These are phyloP conservation scores for Flaveria sonorensis DNA, from an alignment of 129 eudicot species.

Conservation along the genomic window DNA sequence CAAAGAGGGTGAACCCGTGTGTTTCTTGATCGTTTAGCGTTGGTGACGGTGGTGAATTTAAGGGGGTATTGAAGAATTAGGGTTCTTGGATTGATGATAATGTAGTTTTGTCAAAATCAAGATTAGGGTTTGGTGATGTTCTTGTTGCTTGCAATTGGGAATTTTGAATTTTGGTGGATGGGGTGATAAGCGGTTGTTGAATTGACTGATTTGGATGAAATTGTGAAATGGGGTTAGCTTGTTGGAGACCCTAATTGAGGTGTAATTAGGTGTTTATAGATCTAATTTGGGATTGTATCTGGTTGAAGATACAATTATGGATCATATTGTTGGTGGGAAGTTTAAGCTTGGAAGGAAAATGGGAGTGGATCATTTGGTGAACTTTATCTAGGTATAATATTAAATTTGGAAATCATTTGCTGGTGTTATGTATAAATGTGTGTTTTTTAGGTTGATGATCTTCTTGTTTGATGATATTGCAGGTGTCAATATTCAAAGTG, in stretches of 20 bases:
- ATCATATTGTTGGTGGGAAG: slow-evolving; percentile 91
- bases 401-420: background rate
- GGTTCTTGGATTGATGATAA: slow-evolving; percentile 11
- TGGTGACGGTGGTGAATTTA: background rate
- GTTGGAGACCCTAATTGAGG: slow-evolving; percentile 35
- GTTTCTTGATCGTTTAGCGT: too few relatives aligned
- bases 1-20: too few relatives aligned
- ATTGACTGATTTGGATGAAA: slow-evolving; percentile 19
- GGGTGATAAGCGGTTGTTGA: background rate
- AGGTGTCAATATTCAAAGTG: slow-evolving; percentile 91
- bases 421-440: background rate
- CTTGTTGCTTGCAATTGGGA: slow-evolving; percentile 20
- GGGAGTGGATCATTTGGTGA: slow-evolving; percentile 99
- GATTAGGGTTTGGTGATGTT: background rate
- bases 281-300: slow-evolving; percentile 34
- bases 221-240: slow-evolving; percentile 17
- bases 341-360: slow-evolving; percentile 97
- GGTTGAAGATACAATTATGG: slow-evolving; percentile 48
- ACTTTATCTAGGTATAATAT: slow-evolving; percentile 76
- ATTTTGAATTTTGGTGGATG: slow-evolving; percentile 16
- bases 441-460: slow-evolving; percentile 2
- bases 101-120: slow-evolving; percentile 25
- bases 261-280: slow-evolving; percentile 32
- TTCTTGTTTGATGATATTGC: slow-evolving; percentile 30
- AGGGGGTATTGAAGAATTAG: slow-evolving; percentile 36